A percentile compares a stretch with the other conserved stretches of the same genome.
These are phyloP conservation scores for Pholiota molesta DNA, from an alignment of 768 basidiomycete species.

Conservation along the genomic window DNA sequence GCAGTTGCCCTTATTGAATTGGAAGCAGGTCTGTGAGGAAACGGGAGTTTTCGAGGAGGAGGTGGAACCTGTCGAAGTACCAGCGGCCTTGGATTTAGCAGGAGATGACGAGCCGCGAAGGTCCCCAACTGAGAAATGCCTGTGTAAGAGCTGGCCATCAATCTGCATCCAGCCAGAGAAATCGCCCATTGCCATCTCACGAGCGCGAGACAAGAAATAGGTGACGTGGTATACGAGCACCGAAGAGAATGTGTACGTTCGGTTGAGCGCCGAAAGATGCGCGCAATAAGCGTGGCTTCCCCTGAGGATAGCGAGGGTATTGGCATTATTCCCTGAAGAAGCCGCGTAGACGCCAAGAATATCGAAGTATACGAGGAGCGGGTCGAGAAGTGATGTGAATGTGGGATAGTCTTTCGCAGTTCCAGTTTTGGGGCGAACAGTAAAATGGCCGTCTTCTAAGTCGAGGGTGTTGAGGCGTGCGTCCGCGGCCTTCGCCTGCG, in stretches of 20 bases:
- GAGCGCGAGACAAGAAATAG: neutral
- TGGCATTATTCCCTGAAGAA: constrained; percentile 1
- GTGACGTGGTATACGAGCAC: no score
- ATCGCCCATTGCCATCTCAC: neutral
- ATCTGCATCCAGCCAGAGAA: no score
- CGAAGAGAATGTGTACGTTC: constrained; percentile 2
- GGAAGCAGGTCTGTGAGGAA: constrained; percentile 18
- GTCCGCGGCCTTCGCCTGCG: no score
- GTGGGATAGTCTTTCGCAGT: constrained; percentile 10
- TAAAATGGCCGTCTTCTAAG: constrained; percentile 1
- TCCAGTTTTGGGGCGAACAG: neutral
- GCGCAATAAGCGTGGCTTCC: neutral
- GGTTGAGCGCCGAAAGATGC: constrained; percentile 9
- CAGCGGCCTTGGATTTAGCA: neutral
- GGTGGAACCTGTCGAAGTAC: no score
- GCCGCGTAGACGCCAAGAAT: constrained; percentile 7
- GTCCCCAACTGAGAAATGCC: neutral
- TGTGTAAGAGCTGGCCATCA: no score
- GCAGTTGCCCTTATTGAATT: constrained; percentile 21
- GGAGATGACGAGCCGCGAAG: neutral
- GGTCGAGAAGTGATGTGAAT: constrained; percentile 11
- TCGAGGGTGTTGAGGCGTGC: neutral
- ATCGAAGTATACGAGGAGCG: constrained; percentile 13
- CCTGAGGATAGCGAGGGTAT: neutral
- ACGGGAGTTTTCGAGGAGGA: neutral